Evolutionary conservation across 768 basidiomycete genomes (phyloP), one percentile per base, ranked within the genome.

Genomic region (Cyclocybe cylindracea): DNA sequence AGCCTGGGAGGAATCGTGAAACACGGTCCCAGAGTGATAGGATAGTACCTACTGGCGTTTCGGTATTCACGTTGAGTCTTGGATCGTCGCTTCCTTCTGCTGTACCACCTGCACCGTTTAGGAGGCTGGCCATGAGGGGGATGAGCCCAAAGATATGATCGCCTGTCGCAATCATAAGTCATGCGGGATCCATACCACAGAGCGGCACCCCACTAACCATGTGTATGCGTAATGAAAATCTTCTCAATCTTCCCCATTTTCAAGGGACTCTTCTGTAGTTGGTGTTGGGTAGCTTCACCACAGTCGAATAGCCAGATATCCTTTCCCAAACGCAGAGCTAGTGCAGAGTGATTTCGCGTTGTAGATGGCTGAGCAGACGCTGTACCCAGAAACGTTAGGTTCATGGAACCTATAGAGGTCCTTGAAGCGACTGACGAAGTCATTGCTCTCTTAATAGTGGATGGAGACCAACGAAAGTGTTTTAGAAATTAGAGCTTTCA

Each of bases 181-280:
- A 32, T 16, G 37, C 19, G 19, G 18, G 34, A 16, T 31, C 14
- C 40, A 37, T 13, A 29, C 5, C 14, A 10, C 39, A 13, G 34
- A 35, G 16, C 18, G 9, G 35, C 33, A n/a, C 11, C 7, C 10
- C 19, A 60, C 72, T 33, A 50, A 90, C 92, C 91, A 70, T 94
- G 93, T 0, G 88, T 88, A 69, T 95, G 93, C 1, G 93, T 94
- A 53, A 94, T 84, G 65, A 94, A 93, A 24, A 95, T 82, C 66
- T 91, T 92, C 53, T 80, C 78, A 43, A 94, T 86, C 62, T 68
- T 85, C 31, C 89, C 86, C 84, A 91, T 87, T 67, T 83, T 88
- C n/a, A 94, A 76, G 1, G 49, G 58, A 54, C 86, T 88, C 64
- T 78, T 82, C 66, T 91, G 88, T 4, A 92, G 59, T 59, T 84